A percentile compares a stretch with the other conserved stretches of the same genome.
These are phyloP conservation scores for Albugo laibachii DNA, from an alignment of 352 stramenopile species.

Conservation along the genomic window DNA sequence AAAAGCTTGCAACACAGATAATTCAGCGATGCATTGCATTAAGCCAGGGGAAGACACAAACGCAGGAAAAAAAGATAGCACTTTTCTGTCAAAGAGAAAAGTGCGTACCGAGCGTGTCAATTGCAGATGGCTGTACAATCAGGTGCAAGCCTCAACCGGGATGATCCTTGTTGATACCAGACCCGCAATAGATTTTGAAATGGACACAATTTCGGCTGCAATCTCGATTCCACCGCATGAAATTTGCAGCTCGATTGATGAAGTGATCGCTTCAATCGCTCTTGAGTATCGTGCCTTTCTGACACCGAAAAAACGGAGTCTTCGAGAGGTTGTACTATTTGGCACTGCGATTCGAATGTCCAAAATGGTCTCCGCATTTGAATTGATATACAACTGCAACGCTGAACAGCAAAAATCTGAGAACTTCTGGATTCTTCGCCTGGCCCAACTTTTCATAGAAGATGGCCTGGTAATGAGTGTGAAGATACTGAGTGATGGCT, in stretches of 20 bases:
- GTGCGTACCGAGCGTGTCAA: constrained; percentile 50
- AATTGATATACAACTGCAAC: constrained; percentile 3
- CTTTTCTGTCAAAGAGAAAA: constrained; percentile 8
- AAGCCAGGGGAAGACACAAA: neutral
- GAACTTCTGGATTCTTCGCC: constrained; percentile 28
- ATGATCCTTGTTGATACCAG: constrained; percentile 64
- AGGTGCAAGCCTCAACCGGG: constrained; percentile 47
- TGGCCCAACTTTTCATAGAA: constrained; percentile 45
- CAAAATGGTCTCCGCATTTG: constrained; percentile 1
- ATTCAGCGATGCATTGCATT: neutral
- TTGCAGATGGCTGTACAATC: constrained; percentile 73
- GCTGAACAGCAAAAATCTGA: constrained; percentile 2
- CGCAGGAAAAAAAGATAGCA: neutral
- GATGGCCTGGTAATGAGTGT: constrained; percentile 58
- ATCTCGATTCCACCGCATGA: constrained; percentile 44
- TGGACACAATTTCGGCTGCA: constrained; percentile 53
- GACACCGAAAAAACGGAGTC: constrained; percentile 38
- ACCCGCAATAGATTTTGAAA: constrained; percentile 23
- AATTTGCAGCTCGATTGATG: too few species aligned
- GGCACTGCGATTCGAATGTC: constrained; percentile 32
- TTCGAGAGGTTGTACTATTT: constrained; percentile 65
- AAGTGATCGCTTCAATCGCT: too few species aligned
- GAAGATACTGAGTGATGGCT: constrained; percentile 56
- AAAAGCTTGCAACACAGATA: too few species aligned
- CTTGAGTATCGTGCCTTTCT: too few species aligned